Evolutionary conservation across 306 rosid species (phyloP).

Genomic region (Trifolium repens): DNA sequence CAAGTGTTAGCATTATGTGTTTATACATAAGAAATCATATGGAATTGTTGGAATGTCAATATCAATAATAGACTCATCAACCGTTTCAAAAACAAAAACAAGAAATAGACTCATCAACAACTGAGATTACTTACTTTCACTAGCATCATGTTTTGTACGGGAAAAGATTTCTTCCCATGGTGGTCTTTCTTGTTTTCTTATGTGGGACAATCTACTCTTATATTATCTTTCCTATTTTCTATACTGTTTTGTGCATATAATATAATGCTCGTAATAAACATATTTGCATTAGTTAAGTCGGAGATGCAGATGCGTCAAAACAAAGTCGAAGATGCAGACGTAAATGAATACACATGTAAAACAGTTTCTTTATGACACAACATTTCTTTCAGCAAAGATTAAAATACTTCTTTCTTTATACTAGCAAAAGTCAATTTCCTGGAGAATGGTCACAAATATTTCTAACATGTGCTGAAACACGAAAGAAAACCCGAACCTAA

Average conservation of each 20-base stretch:
- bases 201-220: background rate
- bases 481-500: background rate
- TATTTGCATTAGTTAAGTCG: background rate
- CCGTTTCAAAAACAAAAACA: no score
- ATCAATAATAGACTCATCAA: background rate
- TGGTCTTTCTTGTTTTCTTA: background rate
- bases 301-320: background rate
- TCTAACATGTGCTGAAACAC: background rate
- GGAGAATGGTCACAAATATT: slow-evolving; percentile 10
- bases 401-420: background rate
- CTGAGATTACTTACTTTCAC: background rate
- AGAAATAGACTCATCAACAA: background rate
- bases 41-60: background rate
- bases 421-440: slow-evolving; percentile 1
- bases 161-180: background rate
- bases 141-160: background rate
- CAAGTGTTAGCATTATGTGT: background rate
- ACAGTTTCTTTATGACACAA: background rate
- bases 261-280: background rate
- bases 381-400: background rate
- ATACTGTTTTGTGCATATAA: background rate
- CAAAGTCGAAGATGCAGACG: background rate
- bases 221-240: background rate
- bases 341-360: background rate
- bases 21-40: background rate